Conservation (phyloP, 2,329 filamentous ascomycete genomes). For the Penicillium sp. region DNA sequence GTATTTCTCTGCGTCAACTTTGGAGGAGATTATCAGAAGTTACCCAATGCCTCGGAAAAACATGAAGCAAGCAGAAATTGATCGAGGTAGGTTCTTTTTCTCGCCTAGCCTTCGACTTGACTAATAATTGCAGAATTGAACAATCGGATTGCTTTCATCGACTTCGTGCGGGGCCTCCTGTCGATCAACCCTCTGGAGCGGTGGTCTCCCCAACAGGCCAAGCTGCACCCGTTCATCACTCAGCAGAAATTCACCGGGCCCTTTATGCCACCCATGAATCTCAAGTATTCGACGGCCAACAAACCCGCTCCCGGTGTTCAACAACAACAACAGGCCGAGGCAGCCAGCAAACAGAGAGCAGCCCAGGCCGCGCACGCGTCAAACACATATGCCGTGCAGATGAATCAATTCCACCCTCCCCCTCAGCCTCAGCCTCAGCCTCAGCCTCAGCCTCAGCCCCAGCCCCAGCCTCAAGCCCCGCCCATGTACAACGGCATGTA, state of each 20-base stretch:
- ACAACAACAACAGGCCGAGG: constrained; percentile 93
- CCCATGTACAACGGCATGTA: constrained; percentile 80
- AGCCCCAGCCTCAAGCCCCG: constrained; percentile 46
- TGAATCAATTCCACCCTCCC: constrained; percentile 54
- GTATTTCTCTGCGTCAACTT: constrained; percentile 90
- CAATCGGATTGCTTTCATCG: constrained; percentile 94
- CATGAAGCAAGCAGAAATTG: constrained; percentile 96
- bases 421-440: constrained; percentile 46
- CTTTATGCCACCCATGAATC: constrained; percentile 94
- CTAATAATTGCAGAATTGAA: constrained; percentile 76
- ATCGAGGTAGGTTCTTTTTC: constrained; percentile 68
- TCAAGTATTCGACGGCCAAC: constrained; percentile 81
- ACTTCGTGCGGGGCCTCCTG: constrained; percentile 89
- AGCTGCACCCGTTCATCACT: constrained; percentile 96
- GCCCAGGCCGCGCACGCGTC: constrained; percentile 65
- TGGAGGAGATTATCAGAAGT: constrained; percentile 95
- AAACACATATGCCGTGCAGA: constrained; percentile 65
- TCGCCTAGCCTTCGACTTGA: neutral
- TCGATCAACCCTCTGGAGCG: constrained; percentile 94
- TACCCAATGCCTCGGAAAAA: constrained; percentile 99
- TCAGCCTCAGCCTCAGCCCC: constrained; percentile 48
- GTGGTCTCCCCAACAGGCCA: constrained; percentile 97
- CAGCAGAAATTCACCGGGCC: constrained; percentile 96
- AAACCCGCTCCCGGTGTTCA: constrained; percentile 90
- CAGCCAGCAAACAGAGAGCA: constrained; percentile 86